Conservation (phyloP, 345 rosid genomes). For the Melaleuca quinquenervia region DNA sequence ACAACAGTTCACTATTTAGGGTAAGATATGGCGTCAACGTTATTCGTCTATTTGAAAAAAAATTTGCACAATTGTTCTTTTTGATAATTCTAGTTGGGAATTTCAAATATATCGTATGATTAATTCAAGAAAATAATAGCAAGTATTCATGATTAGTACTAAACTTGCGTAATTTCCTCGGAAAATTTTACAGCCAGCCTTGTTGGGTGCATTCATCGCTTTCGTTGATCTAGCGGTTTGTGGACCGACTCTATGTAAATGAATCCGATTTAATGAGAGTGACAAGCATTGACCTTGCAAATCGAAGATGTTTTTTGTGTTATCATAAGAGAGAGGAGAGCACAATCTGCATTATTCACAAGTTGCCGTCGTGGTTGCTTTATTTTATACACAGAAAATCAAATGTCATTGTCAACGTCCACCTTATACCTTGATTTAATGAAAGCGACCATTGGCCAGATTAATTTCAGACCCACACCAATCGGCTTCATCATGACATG, state of each 20-base stretch:
- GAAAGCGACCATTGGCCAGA: not conserved
- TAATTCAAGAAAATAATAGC: not conserved
- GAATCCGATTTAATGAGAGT: not conserved
- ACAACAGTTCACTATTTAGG: not conserved
- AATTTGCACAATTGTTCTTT: not conserved
- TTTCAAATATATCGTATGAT: not conserved
- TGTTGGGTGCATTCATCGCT: not conserved
- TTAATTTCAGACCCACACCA: not conserved
- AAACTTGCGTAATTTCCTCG: not conserved
- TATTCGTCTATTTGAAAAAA: not conserved
- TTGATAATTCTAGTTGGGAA: not conserved
- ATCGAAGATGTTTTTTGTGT: not conserved
- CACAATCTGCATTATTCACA: not conserved
- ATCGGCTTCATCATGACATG: not conserved
- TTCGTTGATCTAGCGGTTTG: not conserved
- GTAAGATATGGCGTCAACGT: not conserved
- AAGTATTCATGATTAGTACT: not conserved
- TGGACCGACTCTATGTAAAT: not conserved
- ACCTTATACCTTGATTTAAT: not conserved
- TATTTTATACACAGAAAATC: not conserved
- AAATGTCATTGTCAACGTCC: not conserved
- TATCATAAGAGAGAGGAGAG: not conserved
- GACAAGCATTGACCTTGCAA: not conserved
- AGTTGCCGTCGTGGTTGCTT: not conserved
- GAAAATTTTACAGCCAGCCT: not conserved